phyloP scores from a whole-genome alignment of 2,329 filamentous ascomycete species.

The Epichloe typhina region DNA sequence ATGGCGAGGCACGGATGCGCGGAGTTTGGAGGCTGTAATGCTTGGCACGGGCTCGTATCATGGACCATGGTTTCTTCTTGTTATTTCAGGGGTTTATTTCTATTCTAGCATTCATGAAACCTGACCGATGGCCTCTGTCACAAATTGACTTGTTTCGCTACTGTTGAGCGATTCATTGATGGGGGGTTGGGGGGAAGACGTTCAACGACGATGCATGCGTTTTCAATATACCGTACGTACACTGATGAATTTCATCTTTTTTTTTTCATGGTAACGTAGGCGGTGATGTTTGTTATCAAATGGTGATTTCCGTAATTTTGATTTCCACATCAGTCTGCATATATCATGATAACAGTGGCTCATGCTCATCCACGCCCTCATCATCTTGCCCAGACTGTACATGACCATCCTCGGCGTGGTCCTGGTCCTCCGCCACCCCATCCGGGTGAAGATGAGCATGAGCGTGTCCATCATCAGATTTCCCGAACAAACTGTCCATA shows the following conservation, averaged over 20 bases:
- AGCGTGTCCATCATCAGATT: neutral
- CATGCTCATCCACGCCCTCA: conserved; percentile 6
- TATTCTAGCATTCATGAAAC: neutral
- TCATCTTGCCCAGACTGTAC: neutral
- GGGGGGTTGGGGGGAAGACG: neutral
- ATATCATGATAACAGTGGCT: conserved; percentile 2
- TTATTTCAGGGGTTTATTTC: neutral
- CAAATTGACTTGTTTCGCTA: neutral
- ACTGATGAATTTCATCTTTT: neutral
- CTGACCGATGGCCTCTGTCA: neutral
- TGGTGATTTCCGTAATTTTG: too few species aligned
- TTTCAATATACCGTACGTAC: neutral
- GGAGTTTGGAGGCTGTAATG: conserved; percentile 2
- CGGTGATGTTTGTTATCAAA: too few species aligned
- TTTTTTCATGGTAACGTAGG: neutral
- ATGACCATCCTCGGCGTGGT: neutral
- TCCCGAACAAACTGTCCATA: conserved; percentile 30
- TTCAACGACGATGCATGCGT: neutral
- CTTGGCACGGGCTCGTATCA: neutral
- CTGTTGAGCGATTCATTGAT: neutral
- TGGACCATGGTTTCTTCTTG: neutral
- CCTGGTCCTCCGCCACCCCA: neutral
- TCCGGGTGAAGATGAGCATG: neutral
- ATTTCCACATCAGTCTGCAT: neutral
- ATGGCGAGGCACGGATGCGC: neutral